Base-by-base conservation (phyloP, 1,139 yeast species). In the Lodderomyces pseudojiufengensis region DNA sequence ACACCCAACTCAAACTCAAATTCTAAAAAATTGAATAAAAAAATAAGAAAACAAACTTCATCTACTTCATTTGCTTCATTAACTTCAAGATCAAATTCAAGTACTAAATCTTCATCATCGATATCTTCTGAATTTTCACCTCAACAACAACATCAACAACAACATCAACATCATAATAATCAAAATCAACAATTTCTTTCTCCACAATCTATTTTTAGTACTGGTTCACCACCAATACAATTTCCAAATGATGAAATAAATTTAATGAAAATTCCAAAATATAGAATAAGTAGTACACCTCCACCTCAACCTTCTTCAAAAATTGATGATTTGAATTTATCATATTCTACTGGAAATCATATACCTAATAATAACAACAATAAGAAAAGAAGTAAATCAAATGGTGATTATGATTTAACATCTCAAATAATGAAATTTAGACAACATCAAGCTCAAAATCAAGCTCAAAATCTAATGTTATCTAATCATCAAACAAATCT, bases 341-440 rank as follows among this genome's bases (percentile, higher is more conserved):
- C 24, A 18, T 18, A 18, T 18, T 7, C 20, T 5, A 7, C 20
- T 18, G 7, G 5, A 9, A 14, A 23, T 13, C 5, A 3, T 3
- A 13, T 14, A 26, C n/a, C n/a, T 27, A 13, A 27, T 18, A 13
- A 13, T 10, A 10, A 27, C 3, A 22, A 13, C 5, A 5, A 5
- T 18, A 18, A 5, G 5, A 31, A 31, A n/a, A 37, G 41, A 24
- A 32, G 43, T 32, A 28, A 31, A 23, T 42, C 45, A 5, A 35
- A 36, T 21, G 40, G 45, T n/a, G 43, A 40, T 22, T 40, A 20
- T 23, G 44, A 40, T 24, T 34, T 42, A 23, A 38, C 33, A 25
- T 31, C 39, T 9, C 23, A 36, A 10, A 33, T 36, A 24, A 11
- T 27, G 21, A 16, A 31, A 12, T 25, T 38, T 21, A 31, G 40